phyloP scores from a whole-genome alignment of 257 asterid genomes.

The Rhazya stricta region DNA sequence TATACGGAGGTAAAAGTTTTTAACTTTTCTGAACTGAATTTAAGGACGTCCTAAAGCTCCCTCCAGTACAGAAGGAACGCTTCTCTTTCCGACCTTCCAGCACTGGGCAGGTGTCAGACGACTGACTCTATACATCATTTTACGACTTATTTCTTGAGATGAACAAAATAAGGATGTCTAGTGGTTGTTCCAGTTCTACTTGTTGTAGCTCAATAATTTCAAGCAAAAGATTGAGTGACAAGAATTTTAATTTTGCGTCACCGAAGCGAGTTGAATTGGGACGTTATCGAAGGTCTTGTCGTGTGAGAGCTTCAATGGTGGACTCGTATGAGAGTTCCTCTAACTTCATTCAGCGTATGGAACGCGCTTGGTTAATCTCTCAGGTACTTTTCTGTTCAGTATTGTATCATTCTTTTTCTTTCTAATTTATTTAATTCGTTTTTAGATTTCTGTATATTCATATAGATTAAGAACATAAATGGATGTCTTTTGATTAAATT shows the following conservation, averaged over 20 bases:
- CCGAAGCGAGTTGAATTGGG: constrained; percentile 10
- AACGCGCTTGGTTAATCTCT: constrained; percentile 87
- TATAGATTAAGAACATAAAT: not conserved
- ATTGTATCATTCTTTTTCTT: not conserved
- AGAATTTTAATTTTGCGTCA: constrained; percentile 9
- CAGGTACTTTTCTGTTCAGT: constrained; percentile 38
- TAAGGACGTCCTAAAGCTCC: no score
- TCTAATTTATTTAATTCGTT: not conserved
- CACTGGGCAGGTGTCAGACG: no score
- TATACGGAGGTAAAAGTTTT: no score
- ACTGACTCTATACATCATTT: no score
- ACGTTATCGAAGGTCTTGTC: constrained; percentile 20
- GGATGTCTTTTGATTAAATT: not conserved
- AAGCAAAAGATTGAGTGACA: constrained; percentile 1
- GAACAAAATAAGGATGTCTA: constrained; percentile 9
- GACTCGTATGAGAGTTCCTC: constrained; percentile 56
- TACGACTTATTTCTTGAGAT: not conserved
- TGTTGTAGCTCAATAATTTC: constrained; percentile 7
- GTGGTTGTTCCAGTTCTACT: constrained; percentile 4
- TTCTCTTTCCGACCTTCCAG: no score
- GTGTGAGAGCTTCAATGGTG: constrained; percentile 65
- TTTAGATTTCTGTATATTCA: not conserved
- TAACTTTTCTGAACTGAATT: no score
- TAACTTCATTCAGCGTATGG: constrained; percentile 60
- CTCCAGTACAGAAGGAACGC: no score